Base-by-base conservation (phyloP, 495 filamentous ascomycete genomes). In the Daldinia childiae region DNA sequence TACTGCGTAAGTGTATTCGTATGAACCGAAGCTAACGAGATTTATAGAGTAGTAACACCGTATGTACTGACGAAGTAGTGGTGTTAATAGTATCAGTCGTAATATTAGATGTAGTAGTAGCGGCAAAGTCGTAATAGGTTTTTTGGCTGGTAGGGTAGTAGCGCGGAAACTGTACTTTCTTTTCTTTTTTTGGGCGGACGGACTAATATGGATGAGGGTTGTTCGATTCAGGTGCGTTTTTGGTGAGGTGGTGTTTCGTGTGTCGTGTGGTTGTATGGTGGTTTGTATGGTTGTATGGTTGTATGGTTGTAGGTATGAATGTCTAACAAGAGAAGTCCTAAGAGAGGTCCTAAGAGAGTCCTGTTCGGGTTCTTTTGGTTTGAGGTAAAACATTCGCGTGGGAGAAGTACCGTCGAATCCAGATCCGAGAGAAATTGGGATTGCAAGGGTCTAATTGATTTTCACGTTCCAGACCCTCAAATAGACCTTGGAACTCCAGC, bases 361-460 rank as follows among this genome's bases (percentile, higher is more conserved):
- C n/a, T 17, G 57, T 45, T 60, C 24, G 21, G 19, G 30, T 15
- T 24, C 21, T 43, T 60, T 19, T 54, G 59, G 69, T 68, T 68
- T 64, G 69, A 72, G 41, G 69, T 72, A 72, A 68, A 72, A 64
- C 69, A 60, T 72, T 68, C 69, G 69, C 69, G 64, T 68, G 69
- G 55, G 60, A 64, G 67, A 72, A 72, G 69, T 72, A 72, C 69
- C 69, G 69, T 72, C 54, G 64, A 72, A 61, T 62, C 64, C 64
- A 72, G 60, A 64, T 68, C 69, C 60, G 65, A 68, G 57, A 63
- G 69, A 72, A 68, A 72, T 72, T 72, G 69, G 64, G 64, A 61
- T 72, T 67, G 48, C 69, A 68, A 64, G 69, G 69, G 69, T 72
- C 64, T 68, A 72, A 64, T 54, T 72, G 69, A 72, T 64, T 65